These are phyloP conservation scores for Aspergillus vadensis DNA, from an alignment of 2,329 filamentous ascomycete genomes.

Conservation along the genomic window DNA sequence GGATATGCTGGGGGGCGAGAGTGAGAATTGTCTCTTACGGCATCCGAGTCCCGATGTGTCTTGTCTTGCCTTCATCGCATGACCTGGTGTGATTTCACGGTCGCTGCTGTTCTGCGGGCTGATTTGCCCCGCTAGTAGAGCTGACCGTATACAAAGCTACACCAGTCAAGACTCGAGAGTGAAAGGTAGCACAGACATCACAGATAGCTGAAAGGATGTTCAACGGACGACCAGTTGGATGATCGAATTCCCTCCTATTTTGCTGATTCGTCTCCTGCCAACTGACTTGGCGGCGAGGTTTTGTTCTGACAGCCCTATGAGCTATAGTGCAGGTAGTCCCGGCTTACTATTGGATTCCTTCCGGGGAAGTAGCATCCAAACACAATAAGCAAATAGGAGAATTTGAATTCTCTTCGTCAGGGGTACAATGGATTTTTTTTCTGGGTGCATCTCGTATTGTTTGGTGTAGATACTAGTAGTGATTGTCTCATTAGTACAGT, in stretches of 20 bases:
- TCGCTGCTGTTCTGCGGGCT: not conserved
- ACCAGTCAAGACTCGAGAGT: not conserved
- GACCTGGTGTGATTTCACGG: not conserved
- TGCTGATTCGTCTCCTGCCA: not conserved
- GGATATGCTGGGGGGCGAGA: not conserved
- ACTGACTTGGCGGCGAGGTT: not conserved
- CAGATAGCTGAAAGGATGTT: too few species aligned
- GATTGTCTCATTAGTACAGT: not conserved
- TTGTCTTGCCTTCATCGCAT: not conserved
- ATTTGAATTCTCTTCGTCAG: too few species aligned
- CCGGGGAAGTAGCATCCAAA: not conserved
- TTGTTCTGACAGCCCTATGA: not conserved
- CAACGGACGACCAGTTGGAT: too few species aligned
- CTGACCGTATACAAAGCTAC: not conserved
- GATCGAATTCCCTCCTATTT: too few species aligned
- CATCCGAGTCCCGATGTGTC: not conserved
- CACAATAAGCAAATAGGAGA: not conserved
- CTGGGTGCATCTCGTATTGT: not conserved
- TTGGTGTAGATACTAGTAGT: not conserved
- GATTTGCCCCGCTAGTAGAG: not conserved
- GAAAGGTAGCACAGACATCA: not conserved
- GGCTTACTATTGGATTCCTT: not conserved
- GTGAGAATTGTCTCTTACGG: not conserved
- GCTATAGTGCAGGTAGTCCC: not conserved
- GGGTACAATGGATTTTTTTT: not conserved